phyloP scores from a whole-genome alignment of 225 moss, liverwort and hornwort species.

The Sphagnum tenellum region DNA sequence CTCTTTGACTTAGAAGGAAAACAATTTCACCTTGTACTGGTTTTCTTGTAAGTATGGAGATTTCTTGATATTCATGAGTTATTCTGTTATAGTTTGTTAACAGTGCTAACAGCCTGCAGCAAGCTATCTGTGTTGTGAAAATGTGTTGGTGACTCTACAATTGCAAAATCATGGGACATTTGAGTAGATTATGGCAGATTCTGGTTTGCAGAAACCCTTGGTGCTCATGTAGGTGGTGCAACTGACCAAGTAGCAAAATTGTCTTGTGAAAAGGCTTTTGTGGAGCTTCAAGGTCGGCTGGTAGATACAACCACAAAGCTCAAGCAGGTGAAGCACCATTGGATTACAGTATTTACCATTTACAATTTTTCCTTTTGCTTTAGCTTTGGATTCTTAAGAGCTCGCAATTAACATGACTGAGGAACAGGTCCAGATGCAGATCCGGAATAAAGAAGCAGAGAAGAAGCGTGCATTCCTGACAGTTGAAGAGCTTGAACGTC shows the following conservation, averaged over 20 bases:
- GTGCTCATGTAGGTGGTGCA: background rate
- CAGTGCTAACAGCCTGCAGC: too few relatives aligned
- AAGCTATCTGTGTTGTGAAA: too few relatives aligned
- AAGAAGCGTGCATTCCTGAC: constrained; percentile 94
- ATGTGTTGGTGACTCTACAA: too few relatives aligned
- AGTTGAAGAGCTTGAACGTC: constrained; percentile 73
- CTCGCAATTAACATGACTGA: background rate
- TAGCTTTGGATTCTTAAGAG: background rate
- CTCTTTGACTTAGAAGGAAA: too few relatives aligned
- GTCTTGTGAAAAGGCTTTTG: constrained; percentile 60
- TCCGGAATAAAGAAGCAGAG: constrained; percentile 85
- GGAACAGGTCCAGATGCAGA: constrained; percentile 52
- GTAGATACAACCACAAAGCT: constrained; percentile 90
- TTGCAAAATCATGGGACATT: too few relatives aligned
- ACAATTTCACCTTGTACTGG: too few relatives aligned
- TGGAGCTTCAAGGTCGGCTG: constrained; percentile 90
- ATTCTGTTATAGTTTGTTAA: too few relatives aligned
- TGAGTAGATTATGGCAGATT: background rate
- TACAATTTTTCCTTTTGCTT: background rate
- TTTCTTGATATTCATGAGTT: too few relatives aligned
- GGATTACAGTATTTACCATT: background rate
- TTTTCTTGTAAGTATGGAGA: too few relatives aligned
- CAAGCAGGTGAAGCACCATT: constrained; percentile 41
- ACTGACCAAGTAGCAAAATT: background rate
- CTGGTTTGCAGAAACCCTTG: background rate